Evolutionary conservation across 2,329 filamentous ascomycete genomes (phyloP).

Genomic region (Claviceps quebecensis): DNA sequence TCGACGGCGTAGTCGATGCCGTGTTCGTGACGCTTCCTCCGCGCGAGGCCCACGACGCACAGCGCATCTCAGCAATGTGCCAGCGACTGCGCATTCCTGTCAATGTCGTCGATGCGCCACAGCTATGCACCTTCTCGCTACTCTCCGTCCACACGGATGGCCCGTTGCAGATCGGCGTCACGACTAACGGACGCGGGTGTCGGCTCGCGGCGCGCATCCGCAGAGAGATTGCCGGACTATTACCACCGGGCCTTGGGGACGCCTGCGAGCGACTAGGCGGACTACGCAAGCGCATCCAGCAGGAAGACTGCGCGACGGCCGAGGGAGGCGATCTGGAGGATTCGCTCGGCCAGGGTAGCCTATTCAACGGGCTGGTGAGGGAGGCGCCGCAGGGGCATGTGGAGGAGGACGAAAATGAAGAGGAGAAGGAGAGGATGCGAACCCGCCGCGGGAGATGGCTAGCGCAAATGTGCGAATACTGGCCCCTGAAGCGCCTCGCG

Average conservation of each 20-base stretch:
- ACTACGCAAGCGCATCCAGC: conserved; percentile 54
- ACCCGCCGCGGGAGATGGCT: conserved; percentile 84
- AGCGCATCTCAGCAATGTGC: conserved; percentile 62
- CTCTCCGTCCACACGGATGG: conserved; percentile 83
- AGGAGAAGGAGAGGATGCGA: conserved; percentile 30
- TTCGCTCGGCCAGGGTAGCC: conserved; percentile 59
- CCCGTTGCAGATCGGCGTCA: conserved; percentile 86
- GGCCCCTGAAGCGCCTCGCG: conserved; percentile 75
- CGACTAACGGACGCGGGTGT: conserved; percentile 87
- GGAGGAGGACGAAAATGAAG: conserved; percentile 37
- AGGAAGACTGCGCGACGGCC: conserved; percentile 44
- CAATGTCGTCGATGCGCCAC: conserved; percentile 79
- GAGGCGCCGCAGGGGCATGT: conserved; percentile 40
- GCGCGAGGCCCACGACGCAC: conserved; percentile 33
- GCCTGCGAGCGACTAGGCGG: conserved; percentile 68
- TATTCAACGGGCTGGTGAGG: conserved; percentile 71
- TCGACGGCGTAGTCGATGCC: conserved; percentile 68
- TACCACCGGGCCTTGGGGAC: conserved; percentile 61
- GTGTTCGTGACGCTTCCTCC: conserved; percentile 66
- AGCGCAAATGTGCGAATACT: conserved; percentile 95
- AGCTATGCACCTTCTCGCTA: conserved; percentile 78
- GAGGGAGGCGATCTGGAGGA: conserved; percentile 35
- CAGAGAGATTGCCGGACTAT: conserved; percentile 67
- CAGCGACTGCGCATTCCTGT: conserved; percentile 71
- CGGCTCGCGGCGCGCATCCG: conserved; percentile 83